Evolutionary conservation across 192 early-diverging fungal species (phyloP), one percentile per base, ranked within the genome.

Genomic region (Gigaspora rosea): DNA sequence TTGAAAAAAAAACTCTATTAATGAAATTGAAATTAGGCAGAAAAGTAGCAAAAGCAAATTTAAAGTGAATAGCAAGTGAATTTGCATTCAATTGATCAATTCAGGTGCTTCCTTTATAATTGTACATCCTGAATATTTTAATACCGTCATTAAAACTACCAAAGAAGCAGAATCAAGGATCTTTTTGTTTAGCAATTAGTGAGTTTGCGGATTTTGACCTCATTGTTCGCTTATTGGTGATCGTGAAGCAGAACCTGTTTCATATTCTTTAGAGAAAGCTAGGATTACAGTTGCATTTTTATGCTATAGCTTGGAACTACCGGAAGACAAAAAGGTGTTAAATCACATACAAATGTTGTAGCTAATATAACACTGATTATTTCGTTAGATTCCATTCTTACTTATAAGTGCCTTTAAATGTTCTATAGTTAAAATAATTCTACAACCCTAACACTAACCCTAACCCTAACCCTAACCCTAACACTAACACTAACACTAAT

Each of bases 311-410:
- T 88, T 27, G 88, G 87, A 16, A 90, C 88, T 13, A 90, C 87
- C 0, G 90, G 93, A 22, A 85, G 78, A 62, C 90, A 93, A 48
- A 98, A 98, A 80, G 95, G 94, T 75, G 95, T 97, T n/a, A 87
- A 65, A 89, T 93, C 3, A 95, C 94, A 96, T 69, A 76, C 79
- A 11, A 96, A 95, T 84, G 88, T 95, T 79, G 91, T 94, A 12
- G 85, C 94, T 48, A 96, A 96, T 75, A 82, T 90, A 18, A 22
- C 82, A 47, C 91, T 93, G 73, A 83, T 88, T 32, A 71, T 78
- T 5, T 64, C 76, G 12, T 79, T 89, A 76, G 8, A 22, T 78
- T n/a, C n/a, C n/a, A n/a, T n/a, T n/a, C n/a, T n/a, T n/a, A n/a
- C n/a, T n/a, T n/a, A n/a, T n/a, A n/a, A n/a, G n/a, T n/a, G n/a